Conservation (phyloP, 495 filamentous ascomycete species). For the Xylaria intraflava region DNA sequence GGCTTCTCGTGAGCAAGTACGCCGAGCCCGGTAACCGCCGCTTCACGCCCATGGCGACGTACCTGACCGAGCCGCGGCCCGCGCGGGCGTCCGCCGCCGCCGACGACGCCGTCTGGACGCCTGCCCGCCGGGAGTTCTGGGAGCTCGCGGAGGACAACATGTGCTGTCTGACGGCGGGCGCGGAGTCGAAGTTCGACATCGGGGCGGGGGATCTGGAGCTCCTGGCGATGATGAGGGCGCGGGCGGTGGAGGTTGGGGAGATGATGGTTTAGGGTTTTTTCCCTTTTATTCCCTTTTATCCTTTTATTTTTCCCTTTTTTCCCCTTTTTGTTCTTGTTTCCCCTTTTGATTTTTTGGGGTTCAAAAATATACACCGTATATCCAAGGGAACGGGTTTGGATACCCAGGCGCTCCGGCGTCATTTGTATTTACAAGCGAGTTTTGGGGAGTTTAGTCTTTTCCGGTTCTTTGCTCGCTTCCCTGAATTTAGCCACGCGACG, state of each 20-base stretch:
- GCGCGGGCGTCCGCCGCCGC: background rate
- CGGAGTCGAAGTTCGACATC: background rate
- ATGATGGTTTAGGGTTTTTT: background rate
- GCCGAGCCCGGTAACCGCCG: background rate
- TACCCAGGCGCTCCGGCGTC: no score
- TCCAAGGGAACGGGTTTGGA: no score
- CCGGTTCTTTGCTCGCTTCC: no score
- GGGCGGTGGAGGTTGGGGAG: slow-evolving; percentile 1
- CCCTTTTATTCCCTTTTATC: no score
- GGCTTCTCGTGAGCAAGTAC: slow-evolving; percentile 21
- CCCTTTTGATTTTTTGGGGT: no score
- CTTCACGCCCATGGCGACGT: slow-evolving; percentile 9
- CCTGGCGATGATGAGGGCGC: slow-evolving; percentile 7
- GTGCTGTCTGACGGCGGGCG: slow-evolving; percentile 6
- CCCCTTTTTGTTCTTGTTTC: no score
- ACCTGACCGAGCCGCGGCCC: background rate
- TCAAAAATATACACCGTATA: no score
- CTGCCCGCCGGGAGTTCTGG: background rate
- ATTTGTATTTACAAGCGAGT: no score
- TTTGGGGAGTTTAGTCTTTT: no score
- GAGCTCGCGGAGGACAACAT: slow-evolving; percentile 7
- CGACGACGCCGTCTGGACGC: background rate
- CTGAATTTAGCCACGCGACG: no score
- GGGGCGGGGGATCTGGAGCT: background rate
- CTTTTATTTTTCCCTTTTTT: no score